phyloP scores from a whole-genome alignment of 179 eudicot genomes.

The Sideroxylon spinosum region DNA sequence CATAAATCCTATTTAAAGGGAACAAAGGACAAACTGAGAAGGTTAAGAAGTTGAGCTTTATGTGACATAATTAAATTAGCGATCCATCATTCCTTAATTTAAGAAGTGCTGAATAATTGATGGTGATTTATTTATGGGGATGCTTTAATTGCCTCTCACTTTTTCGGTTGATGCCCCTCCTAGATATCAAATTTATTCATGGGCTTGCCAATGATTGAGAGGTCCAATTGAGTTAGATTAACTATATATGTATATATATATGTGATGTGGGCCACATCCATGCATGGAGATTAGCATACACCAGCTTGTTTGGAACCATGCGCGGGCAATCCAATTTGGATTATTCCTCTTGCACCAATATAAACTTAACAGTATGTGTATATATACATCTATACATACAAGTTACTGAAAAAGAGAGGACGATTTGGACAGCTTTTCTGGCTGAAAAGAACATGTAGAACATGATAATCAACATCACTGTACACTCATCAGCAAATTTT shows the following conservation, averaged over 20 bases:
- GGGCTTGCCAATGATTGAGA: not conserved
- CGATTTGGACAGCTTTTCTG: constrained; percentile 1
- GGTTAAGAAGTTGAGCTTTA: too few species aligned
- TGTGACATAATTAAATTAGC: too few species aligned
- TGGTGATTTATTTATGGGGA: too few species aligned
- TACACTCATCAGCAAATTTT: constrained; percentile 17
- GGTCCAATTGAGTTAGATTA: not conserved
- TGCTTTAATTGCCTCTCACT: too few species aligned
- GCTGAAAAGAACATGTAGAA: constrained; percentile 6
- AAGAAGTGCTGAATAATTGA: too few species aligned
- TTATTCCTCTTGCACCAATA: not conserved
- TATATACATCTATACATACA: not conserved
- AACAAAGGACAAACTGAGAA: too few species aligned
- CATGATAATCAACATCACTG: constrained; percentile 11
- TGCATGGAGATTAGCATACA: not conserved
- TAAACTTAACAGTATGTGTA: not conserved
- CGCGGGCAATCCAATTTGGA: constrained; percentile 1
- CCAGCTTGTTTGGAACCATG: not conserved
- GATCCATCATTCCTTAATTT: too few species aligned
- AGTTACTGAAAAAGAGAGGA: not conserved
- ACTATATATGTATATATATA: too few species aligned
- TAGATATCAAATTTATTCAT: not conserved
- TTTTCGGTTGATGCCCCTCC: too few species aligned
- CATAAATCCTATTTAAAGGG: too few species aligned
- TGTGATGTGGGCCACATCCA: not conserved